These are phyloP conservation scores for Millerago galiae DNA, from an alignment of 805 yeast species.

Conservation along the genomic window DNA sequence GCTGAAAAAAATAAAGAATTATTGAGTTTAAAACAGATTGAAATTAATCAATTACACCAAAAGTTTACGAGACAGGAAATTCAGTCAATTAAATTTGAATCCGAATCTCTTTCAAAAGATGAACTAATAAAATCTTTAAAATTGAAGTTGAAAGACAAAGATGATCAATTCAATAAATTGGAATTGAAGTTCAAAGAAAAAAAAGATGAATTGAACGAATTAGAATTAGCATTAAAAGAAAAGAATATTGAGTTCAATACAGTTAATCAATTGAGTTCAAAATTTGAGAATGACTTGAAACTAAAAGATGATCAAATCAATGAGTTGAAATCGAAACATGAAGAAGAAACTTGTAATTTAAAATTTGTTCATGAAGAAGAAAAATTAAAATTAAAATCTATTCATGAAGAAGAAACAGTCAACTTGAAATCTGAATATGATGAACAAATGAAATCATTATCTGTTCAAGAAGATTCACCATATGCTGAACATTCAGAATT, in stretches of 20 bases:
- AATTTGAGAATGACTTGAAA: slow-evolving; percentile 1
- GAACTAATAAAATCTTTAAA: neutral
- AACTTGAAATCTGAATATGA: neutral
- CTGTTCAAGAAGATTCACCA: slow-evolving; percentile 1
- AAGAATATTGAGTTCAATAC: too few species aligned
- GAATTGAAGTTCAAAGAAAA: neutral
- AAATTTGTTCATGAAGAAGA: neutral
- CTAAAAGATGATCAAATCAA: neutral
- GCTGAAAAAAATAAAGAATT: neutral
- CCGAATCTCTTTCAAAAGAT: neutral
- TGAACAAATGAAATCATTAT: neutral
- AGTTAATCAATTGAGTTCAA: neutral
- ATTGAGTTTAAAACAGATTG: neutral
- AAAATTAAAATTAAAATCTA: neutral
- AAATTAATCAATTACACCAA: slow-evolving; percentile 1
- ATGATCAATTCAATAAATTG: neutral
- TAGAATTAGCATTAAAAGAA: neutral
- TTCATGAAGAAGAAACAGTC: neutral
- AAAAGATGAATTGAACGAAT: neutral
- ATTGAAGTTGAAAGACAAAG: neutral
- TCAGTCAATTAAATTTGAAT: neutral
- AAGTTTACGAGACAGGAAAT: neutral
- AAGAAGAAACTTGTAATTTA: neutral
- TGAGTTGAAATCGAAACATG: neutral
- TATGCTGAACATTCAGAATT: slow-evolving; percentile 1